phyloP scores from a whole-genome alignment of 2,329 filamentous ascomycete species.

The Fusarium citri region DNA sequence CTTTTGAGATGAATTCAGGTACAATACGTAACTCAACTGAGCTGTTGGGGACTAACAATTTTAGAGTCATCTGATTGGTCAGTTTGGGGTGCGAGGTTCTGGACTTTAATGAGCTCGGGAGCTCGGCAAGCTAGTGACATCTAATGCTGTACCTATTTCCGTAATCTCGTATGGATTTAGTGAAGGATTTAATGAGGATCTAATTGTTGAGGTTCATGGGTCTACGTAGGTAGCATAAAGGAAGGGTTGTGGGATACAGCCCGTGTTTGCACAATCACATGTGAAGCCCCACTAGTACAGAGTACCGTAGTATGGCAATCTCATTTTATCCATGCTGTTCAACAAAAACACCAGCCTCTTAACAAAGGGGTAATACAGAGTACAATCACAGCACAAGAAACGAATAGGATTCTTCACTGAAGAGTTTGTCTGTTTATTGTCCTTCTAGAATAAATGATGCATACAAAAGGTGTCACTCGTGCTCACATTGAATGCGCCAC shows the following conservation, averaged over 20 bases:
- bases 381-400: neutral
- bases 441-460: neutral
- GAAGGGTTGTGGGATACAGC: neutral
- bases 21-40: slow-evolving; percentile 28
- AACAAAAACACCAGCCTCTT: slow-evolving; percentile 2
- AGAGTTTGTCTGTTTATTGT: no score
- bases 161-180: neutral
- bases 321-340: slow-evolving; percentile 8
- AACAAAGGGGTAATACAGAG: neutral
- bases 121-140: neutral
- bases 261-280: slow-evolving; percentile 5
- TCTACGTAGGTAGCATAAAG: neutral
- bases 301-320: neutral
- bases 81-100: neutral
- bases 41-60: slow-evolving; percentile 37
- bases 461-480: no score
- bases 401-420: neutral
- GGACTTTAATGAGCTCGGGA: slow-evolving; percentile 13
- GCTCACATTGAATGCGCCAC: neutral
- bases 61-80: slow-evolving; percentile 28
- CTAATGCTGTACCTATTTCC: no score
- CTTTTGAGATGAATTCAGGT: neutral
- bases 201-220: neutral
- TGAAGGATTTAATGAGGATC: neutral
- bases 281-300: neutral